These are phyloP conservation scores for Phytophthora brassicae DNA, from an alignment of 352 stramenopile genomes.

Conservation along the genomic window DNA sequence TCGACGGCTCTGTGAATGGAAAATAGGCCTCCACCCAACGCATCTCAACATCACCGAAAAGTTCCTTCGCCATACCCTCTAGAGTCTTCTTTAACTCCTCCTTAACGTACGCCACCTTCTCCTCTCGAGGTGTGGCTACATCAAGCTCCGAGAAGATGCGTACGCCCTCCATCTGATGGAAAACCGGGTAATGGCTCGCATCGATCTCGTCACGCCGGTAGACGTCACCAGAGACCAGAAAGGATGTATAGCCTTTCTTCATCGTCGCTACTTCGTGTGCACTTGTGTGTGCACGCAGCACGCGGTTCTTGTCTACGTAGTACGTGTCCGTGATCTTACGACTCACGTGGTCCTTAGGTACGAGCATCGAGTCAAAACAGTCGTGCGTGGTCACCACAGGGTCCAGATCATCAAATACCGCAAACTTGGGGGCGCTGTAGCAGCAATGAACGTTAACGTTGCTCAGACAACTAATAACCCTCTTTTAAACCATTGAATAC, in stretches of 20 bases:
- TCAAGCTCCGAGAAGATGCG: constrained; percentile 92
- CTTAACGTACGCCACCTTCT: constrained; percentile 82
- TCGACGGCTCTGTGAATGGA: constrained; percentile 98
- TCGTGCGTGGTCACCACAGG: constrained; percentile 88
- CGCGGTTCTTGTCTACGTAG: constrained; percentile 82
- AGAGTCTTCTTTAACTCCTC: constrained; percentile 95
- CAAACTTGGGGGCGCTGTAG: constrained; percentile 70
- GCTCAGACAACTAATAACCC: no score
- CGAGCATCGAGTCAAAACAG: constrained; percentile 92
- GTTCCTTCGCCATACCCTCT: constrained; percentile 92
- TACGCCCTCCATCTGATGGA: constrained; percentile 99
- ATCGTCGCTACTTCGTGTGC: constrained; percentile 94
- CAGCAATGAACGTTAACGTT: background rate
- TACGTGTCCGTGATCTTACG: constrained; percentile 89
- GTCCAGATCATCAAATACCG: constrained; percentile 84
- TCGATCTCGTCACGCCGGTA: constrained; percentile 99
- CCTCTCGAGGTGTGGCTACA: constrained; percentile 50
- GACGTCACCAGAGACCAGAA: constrained; percentile 94
- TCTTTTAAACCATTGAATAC: background rate
- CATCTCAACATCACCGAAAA: constrained; percentile 95
- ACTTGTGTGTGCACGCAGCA: constrained; percentile 90
- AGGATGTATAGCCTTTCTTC: constrained; percentile 85
- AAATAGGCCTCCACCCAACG: constrained; percentile 99
- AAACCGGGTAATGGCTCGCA: constrained; percentile 98
- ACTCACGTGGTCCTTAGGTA: constrained; percentile 89